Evolutionary conservation across 352 stramenopile genomes (phyloP).

Genomic region (Phytopythium litorale): DNA sequence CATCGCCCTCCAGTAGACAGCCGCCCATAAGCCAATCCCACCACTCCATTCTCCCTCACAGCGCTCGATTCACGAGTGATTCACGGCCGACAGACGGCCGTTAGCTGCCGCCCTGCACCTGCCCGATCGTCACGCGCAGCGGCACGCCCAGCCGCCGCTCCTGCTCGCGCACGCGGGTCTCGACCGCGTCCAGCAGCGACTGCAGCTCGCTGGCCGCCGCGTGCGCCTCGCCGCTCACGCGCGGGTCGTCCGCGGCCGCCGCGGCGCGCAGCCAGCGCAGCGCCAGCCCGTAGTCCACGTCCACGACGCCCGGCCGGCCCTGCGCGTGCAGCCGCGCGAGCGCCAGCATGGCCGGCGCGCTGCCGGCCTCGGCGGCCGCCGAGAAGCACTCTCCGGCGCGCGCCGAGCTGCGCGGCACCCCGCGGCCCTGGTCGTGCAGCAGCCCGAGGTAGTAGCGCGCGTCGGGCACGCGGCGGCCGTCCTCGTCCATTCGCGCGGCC

Average conservation of each 20-base stretch:
- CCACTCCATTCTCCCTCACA: no score
- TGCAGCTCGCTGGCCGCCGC: conserved; percentile 33
- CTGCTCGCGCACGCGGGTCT: conserved; percentile 33
- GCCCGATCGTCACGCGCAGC: conserved; percentile 34
- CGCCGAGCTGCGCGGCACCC: conserved; percentile 29
- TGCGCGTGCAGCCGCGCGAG: conserved; percentile 46
- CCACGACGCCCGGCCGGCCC: conserved; percentile 28
- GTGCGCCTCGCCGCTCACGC: conserved; percentile 18
- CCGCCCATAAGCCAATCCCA: no score
- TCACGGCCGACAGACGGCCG: not conserved
- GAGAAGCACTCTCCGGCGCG: conserved; percentile 31
- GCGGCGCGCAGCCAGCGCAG: conserved; percentile 46
- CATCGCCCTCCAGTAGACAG: no score
- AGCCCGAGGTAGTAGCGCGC: conserved; percentile 56
- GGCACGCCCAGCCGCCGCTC: conserved; percentile 39
- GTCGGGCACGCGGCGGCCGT: conserved; percentile 24
- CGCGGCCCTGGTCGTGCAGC: conserved; percentile 39
- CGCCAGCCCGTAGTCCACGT: conserved; percentile 34
- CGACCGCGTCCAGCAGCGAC: conserved; percentile 31
- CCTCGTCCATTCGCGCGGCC: conserved; percentile 13
- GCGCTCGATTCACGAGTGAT: not conserved
- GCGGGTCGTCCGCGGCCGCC: conserved; percentile 19
- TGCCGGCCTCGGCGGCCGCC: conserved; percentile 28
- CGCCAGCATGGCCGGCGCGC: conserved; percentile 45
- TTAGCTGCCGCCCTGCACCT: not conserved